phyloP scores from a whole-genome alignment of 1,139 yeast species.

The Taphrina communis region DNA sequence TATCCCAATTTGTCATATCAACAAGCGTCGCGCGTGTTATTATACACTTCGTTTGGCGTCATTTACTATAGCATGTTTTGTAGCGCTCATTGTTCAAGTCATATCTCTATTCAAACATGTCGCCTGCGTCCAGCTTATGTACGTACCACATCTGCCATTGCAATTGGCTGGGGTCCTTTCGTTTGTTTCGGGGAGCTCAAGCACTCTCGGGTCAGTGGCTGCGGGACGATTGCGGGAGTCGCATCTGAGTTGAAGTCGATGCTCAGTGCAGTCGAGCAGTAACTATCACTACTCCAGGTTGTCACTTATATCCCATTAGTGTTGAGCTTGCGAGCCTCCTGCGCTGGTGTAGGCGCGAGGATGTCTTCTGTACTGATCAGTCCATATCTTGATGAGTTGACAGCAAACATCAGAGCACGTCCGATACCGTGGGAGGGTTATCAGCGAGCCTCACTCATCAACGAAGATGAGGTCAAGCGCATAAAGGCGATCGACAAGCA shows the following conservation, averaged over 20 bases:
- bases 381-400: conserved; percentile 72
- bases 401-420: conserved; percentile 75
- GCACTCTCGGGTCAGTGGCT: conserved; percentile 4
- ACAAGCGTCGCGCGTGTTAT: conserved; percentile 5
- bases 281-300: background rate
- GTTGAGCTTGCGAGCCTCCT: background rate
- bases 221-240: background rate
- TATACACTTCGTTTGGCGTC: conserved; percentile 5
- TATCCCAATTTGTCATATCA: conserved; percentile 4
- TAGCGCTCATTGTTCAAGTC: too few species aligned
- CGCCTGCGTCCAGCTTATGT: background rate
- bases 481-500: conserved; percentile 68
- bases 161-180: background rate
- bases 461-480: conserved; percentile 68
- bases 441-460: conserved; percentile 72
- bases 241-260: background rate
- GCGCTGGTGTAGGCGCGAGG: background rate
- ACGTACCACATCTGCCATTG: background rate
- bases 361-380: conserved; percentile 58
- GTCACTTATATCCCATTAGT: background rate
- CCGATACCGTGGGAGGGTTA: conserved; percentile 94
- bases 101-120: too few species aligned
- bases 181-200: background rate
- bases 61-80: background rate
- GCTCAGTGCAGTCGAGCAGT: too few species aligned